These are phyloP conservation scores for Verticillium zaregamsianum DNA, from an alignment of 2,329 filamentous ascomycete genomes.

Conservation along the genomic window DNA sequence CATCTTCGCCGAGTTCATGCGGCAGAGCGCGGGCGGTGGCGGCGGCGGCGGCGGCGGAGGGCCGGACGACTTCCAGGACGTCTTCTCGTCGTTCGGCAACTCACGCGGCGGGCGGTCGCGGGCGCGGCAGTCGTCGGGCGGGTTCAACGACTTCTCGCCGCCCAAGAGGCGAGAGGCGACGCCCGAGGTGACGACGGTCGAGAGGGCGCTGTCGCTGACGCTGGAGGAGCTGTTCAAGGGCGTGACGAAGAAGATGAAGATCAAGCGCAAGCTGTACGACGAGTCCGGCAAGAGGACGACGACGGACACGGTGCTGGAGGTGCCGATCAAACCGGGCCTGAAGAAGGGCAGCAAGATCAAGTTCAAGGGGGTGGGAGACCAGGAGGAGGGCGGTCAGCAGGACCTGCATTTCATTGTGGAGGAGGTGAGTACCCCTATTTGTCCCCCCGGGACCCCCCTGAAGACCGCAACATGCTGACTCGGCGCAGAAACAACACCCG, in stretches of 20 bases:
- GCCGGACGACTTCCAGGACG: slow-evolving; percentile 45
- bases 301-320: slow-evolving; percentile 86
- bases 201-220: slow-evolving; percentile 74
- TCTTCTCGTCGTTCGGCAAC: slow-evolving; percentile 49
- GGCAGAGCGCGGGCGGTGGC: slow-evolving; percentile 46
- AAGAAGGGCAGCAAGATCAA: slow-evolving; percentile 99
- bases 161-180: slow-evolving; percentile 46
- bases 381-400: slow-evolving; percentile 92
- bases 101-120: slow-evolving; percentile 37
- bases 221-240: slow-evolving; percentile 88
- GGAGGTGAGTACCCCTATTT: slow-evolving; percentile 63
- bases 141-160: slow-evolving; percentile 12
- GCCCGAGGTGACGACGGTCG: slow-evolving; percentile 86
- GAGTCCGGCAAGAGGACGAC: slow-evolving; percentile 76
- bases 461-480: slow-evolving; percentile 33
- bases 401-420: slow-evolving; percentile 93
- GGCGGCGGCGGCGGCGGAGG: slow-evolving; percentile 31
- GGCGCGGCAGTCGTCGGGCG: slow-evolving; percentile 37
- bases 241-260: slow-evolving; percentile 94
- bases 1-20: slow-evolving; percentile 82
- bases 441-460: neutral
- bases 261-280: slow-evolving; percentile 95
- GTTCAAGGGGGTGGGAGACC: slow-evolving; percentile 95
- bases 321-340: slow-evolving; percentile 91
- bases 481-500: slow-evolving; percentile 73